Evolutionary conservation across 257 asterid species (phyloP).

Genomic region (Leptodermis oblonga): DNA sequence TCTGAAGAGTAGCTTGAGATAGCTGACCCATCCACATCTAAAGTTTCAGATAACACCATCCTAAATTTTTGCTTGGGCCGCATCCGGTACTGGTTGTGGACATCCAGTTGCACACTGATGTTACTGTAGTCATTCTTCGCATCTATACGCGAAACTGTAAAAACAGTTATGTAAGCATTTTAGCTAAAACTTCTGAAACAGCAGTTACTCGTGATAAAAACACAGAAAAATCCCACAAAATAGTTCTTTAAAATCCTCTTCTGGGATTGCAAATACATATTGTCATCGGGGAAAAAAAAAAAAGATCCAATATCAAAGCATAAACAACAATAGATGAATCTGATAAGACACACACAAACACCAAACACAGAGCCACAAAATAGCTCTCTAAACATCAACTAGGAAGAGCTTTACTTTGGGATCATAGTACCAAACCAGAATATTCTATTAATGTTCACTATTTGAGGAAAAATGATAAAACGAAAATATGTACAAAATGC

Average conservation of each 20-base stretch:
- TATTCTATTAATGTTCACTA: too few species aligned
- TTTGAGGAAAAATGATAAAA: too few species aligned
- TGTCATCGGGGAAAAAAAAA: too few species aligned
- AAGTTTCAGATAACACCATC: conserved; percentile 1
- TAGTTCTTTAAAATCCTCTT: background rate
- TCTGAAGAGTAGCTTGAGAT: background rate
- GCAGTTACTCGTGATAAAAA: background rate
- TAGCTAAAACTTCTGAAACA: background rate
- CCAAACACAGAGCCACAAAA: too few species aligned
- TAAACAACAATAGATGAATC: too few species aligned
- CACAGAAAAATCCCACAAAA: background rate
- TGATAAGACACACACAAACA: too few species aligned
- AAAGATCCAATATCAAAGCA: too few species aligned
- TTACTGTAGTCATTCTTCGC: background rate
- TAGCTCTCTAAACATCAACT: too few species aligned
- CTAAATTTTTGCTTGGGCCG: background rate
- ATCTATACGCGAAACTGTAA: background rate
- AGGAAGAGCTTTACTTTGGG: too few species aligned
- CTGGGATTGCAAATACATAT: too few species aligned
- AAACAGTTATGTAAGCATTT: background rate
- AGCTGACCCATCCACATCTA: background rate
- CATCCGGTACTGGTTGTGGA: background rate
- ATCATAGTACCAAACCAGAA: too few species aligned
- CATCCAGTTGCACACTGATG: background rate
- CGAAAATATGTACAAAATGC: too few species aligned